phyloP scores from a whole-genome alignment of 1,284 basidiomycete genomes.

The Ceratobasidium sp. region DNA sequence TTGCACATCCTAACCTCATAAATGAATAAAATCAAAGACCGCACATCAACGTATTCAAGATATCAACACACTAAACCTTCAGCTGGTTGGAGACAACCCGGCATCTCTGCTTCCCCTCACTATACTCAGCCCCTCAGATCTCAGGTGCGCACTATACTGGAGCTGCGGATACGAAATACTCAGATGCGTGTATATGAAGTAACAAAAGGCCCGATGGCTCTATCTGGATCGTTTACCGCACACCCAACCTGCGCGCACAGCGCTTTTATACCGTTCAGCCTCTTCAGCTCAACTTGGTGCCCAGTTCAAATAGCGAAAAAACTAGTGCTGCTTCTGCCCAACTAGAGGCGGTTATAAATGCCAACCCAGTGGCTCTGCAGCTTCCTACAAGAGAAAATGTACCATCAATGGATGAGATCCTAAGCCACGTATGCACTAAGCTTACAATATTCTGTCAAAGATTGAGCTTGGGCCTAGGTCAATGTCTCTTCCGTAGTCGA shows the following conservation, averaged over 20 bases:
- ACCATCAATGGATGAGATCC: constrained; percentile 9
- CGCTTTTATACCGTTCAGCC: constrained; percentile 25
- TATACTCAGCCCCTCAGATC: background rate
- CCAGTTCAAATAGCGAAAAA: background rate
- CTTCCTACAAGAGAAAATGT: background rate
- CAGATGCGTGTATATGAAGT: background rate
- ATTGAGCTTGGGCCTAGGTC: background rate
- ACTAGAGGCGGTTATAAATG: background rate
- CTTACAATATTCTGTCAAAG: background rate
- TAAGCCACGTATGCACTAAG: constrained; percentile 4
- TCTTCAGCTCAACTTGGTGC: constrained; percentile 16
- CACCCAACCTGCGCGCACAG: constrained; percentile 30
- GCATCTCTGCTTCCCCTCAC: background rate
- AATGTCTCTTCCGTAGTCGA: background rate
- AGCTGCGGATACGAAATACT: background rate
- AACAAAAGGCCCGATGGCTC: background rate
- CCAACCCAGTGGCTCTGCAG: background rate
- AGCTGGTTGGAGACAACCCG: background rate
- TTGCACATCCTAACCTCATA: no score
- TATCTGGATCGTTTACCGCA: constrained; percentile 7
- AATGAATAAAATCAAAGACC: background rate
- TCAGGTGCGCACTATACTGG: background rate
- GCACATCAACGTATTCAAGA: background rate
- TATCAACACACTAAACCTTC: background rate
- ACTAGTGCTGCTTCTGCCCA: background rate